phyloP scores from a whole-genome alignment of 805 yeast species.

The Lipomyces yamanashiensis region DNA sequence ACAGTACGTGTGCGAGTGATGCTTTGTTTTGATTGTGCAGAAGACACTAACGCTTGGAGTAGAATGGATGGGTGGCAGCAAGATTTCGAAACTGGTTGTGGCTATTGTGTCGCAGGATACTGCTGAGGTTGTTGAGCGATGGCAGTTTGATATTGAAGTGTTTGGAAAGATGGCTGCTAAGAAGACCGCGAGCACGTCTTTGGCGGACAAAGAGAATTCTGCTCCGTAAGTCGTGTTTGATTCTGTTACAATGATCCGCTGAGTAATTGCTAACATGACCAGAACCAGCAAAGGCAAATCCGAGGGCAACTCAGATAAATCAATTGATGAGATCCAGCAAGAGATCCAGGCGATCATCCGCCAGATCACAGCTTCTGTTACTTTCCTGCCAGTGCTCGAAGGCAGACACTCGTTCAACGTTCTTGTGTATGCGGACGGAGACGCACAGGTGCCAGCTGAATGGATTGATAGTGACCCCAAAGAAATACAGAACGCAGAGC shows the following conservation, averaged over 20 bases:
- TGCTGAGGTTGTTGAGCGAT: conserved; percentile 73
- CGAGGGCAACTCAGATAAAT: conserved; percentile 44
- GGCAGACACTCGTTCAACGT: conserved; percentile 79
- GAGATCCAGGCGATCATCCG: conserved; percentile 87
- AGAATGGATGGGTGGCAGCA: conserved; percentile 74
- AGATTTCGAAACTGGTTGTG: conserved; percentile 68
- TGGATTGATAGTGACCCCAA: conserved; percentile 82
- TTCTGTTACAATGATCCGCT: not conserved
- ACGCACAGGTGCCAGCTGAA: conserved; percentile 70
- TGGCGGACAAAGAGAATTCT: conserved; percentile 23
- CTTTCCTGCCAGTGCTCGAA: conserved; percentile 78
- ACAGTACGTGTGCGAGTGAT: conserved; percentile 42
- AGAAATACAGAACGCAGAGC: conserved; percentile 62
- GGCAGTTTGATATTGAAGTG: conserved; percentile 78
- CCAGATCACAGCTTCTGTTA: conserved; percentile 85
- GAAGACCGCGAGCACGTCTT: not conserved
- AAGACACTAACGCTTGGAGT: conserved; percentile 7
- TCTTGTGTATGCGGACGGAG: conserved; percentile 71
- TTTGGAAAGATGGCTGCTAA: conserved; percentile 27
- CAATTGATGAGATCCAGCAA: conserved; percentile 58
- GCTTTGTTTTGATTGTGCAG: not conserved
- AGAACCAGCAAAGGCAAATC: not conserved
- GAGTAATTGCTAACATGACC: not conserved
- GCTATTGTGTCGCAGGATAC: conserved; percentile 72
- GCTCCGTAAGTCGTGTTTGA: conserved; percentile 21